Evolutionary conservation across 148 eudicot genomes (phyloP).

Genomic region (Dysphania ambrosioides): DNA sequence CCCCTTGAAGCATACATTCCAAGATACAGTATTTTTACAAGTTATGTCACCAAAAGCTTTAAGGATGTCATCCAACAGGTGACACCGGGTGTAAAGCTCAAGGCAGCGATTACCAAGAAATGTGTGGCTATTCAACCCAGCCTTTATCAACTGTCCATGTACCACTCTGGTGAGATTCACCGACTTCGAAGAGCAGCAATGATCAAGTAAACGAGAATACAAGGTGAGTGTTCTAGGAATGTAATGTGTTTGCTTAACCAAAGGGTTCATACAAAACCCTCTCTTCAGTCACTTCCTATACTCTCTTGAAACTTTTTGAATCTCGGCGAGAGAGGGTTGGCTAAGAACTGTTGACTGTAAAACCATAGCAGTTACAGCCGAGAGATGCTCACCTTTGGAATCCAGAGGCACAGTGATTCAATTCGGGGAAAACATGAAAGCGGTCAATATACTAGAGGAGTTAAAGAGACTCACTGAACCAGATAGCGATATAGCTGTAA

Average conservation of each 20-base stretch:
- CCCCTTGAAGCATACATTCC: conserved; percentile 69
- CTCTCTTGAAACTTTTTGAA: no score
- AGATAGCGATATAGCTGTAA: no score
- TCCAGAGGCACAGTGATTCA: no score
- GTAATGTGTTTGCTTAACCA: conserved; percentile 29
- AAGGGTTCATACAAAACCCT: conserved; percentile 39
- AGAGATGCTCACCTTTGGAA: no score
- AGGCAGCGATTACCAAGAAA: conserved; percentile 69
- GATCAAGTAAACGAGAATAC: conserved; percentile 44
- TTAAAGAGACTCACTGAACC: no score
- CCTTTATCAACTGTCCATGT: conserved; percentile 67
- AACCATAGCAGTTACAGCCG: no score
- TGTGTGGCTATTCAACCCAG: conserved; percentile 54
- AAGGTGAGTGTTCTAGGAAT: conserved; percentile 38
- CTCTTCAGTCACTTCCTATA: no score
- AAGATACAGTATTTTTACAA: conserved; percentile 51
- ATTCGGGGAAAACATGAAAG: no score
- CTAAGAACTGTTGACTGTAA: no score
- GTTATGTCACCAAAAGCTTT: conserved; percentile 53
- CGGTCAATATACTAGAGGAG: no score
- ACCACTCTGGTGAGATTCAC: conserved; percentile 35
- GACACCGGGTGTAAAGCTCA: conserved; percentile 50
- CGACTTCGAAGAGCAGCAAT: conserved; percentile 46
- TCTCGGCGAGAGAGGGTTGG: no score
- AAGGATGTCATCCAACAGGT: conserved; percentile 30